A percentile compares a stretch with the other conserved stretches of the same genome.
Evolutionary conservation across 2,329 filamentous ascomycete genomes (phyloP).

Genomic region (Trichoderma simmonsii): DNA sequence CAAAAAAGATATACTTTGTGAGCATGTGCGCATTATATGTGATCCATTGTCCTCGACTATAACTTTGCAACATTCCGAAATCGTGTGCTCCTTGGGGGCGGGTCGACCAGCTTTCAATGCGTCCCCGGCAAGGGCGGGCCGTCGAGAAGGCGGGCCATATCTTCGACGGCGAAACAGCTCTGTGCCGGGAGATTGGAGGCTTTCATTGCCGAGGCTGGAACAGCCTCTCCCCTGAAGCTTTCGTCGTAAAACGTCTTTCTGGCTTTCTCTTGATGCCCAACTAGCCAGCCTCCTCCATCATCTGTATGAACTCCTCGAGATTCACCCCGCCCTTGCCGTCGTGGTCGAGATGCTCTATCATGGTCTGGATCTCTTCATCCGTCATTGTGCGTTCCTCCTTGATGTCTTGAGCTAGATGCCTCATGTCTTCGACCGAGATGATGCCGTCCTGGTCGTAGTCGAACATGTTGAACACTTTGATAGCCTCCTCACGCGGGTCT

Average conservation of each 20-base stretch:
- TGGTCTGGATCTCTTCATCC: slow-evolving; percentile 86
- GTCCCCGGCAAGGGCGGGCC: not conserved
- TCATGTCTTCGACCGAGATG: slow-evolving; percentile 84
- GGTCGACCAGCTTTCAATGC: not conserved
- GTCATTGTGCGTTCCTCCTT: slow-evolving; percentile 77
- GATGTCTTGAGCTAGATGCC: slow-evolving; percentile 82
- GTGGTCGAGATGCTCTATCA: slow-evolving; percentile 98
- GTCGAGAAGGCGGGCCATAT: not conserved
- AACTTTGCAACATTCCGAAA: not conserved
- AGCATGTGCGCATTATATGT: slow-evolving; percentile 11
- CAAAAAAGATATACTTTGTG: slow-evolving; percentile 7
- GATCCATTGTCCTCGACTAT: slow-evolving; percentile 4
- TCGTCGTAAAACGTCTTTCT: not conserved
- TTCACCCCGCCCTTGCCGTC: slow-evolving; percentile 82
- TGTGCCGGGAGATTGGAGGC: not conserved
- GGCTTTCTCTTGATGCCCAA: not conserved
- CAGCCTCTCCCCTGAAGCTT: not conserved
- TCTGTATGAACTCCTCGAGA: slow-evolving; percentile 66
- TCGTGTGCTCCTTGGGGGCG: not conserved
- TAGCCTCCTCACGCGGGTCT: slow-evolving; percentile 86
- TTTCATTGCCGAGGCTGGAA: not conserved
- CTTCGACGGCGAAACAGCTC: not conserved
- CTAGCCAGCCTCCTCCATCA: slow-evolving; percentile 46
- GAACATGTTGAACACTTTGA: slow-evolving; percentile 88
- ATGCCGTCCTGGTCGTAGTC: slow-evolving; percentile 89